Base-by-base conservation (phyloP, 495 filamentous ascomycete genomes). In the Trichoderma parareesei region DNA sequence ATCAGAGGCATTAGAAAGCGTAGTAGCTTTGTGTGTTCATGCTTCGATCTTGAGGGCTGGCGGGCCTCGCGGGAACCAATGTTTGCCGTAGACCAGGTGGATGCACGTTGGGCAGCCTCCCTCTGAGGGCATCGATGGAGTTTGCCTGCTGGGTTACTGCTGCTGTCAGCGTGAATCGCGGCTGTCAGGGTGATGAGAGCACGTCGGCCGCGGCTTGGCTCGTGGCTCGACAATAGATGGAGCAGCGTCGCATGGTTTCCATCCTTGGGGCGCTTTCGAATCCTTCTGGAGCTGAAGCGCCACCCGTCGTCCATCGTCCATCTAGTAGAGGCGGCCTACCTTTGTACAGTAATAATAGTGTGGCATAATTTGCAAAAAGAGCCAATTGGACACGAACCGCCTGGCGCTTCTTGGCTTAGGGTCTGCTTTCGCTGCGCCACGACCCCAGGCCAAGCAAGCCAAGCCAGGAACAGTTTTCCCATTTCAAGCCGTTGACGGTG, bases 271-370 rank as follows among this genome's bases (percentile, higher is more conserved):
- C 46, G 20, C 46, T n/a, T 35, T 14, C 37, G 14, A 38, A 57
- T 57, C 53, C 53, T 57, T 37, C 53, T 37, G 53, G 53, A 37
- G 53, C 27, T 57, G 53, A 57, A 57, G 53, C 53, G 53, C 53
- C 53, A 57, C 53, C 27, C 27, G 27, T 27, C 27, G 27, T 27
- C 27, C 27, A 27, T 27, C 27, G 16, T 37, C 53, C 27, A 57
- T 57, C 53, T 35, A 37, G 53, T 35, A 37, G 53, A 57, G 27
- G 27, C 10, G 53, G 20, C 5, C 6, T 10, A 8, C 27, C 4
- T 4, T 2, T 55, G 48, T 6, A 6, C 7, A 8, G 8, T 10
- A 4, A 57, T 10, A 4, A 57, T 16, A 9, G 5, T 57, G 27
- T 27, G 27, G 27, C 53, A 9, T 57, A 27, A 27, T 35, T 3